A percentile compares a stretch with the other conserved stretches of the same genome.
Conservation (phyloP, 768 basidiomycete genomes). For the Suillus bovinus region DNA sequence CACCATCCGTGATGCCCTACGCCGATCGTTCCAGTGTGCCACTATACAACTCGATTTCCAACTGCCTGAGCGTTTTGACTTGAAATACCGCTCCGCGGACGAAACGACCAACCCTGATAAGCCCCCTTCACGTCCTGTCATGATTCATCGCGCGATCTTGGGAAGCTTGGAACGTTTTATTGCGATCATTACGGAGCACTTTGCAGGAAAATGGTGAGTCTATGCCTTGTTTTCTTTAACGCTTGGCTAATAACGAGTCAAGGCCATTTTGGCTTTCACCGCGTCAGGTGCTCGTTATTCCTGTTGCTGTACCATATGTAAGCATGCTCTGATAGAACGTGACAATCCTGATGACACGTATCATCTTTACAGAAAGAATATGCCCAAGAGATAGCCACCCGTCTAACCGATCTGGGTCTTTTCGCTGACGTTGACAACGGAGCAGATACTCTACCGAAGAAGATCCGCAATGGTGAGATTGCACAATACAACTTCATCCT, state of each 20-base stretch:
- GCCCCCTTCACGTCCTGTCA: constrained; percentile 79
- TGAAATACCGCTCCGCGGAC: constrained; percentile 83
- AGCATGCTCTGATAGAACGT: constrained; percentile 34
- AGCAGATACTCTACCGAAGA: constrained; percentile 92
- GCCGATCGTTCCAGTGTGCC: constrained; percentile 95
- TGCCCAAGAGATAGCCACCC: constrained; percentile 75
- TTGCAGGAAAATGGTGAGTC: constrained; percentile 91
- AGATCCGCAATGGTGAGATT: constrained; percentile 95
- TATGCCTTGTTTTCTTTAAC: neutral
- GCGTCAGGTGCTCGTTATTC: constrained; percentile 93
- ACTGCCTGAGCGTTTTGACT: constrained; percentile 93
- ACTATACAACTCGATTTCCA: constrained; percentile 99
- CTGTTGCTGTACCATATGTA: constrained; percentile 88
- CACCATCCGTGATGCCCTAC: constrained; percentile 89
- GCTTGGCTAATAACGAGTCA: neutral
- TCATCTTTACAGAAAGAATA: constrained; percentile 72
- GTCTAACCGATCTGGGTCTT: constrained; percentile 67
- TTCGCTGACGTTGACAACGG: constrained; percentile 93
- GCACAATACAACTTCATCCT: constrained; percentile 98
- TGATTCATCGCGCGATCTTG: constrained; percentile 96
- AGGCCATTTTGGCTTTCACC: constrained; percentile 99
- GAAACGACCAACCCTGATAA: constrained; percentile 51
- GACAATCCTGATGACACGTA: constrained; percentile 9
- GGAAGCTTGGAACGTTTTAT: constrained; percentile 95
- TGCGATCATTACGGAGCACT: constrained; percentile 96